phyloP scores from a whole-genome alignment of 192 early-diverging fungal genomes.

The Mortierella hygrophila region DNA sequence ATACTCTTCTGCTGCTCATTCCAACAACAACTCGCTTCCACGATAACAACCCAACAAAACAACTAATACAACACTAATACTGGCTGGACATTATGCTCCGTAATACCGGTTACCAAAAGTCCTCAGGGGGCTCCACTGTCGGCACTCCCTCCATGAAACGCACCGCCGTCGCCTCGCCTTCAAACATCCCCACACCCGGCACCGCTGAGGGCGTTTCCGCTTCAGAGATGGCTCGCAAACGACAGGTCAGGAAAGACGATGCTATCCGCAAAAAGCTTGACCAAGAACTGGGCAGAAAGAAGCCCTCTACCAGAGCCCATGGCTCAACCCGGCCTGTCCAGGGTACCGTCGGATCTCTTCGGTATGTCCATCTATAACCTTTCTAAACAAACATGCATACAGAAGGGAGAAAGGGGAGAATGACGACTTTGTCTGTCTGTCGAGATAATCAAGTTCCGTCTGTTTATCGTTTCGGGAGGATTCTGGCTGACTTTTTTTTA shows the following conservation, averaged over 20 bases:
- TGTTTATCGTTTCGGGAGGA: constrained; percentile 13
- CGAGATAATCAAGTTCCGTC: constrained; percentile 8
- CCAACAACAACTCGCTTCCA: background rate
- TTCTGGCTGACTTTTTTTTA: constrained; percentile 1
- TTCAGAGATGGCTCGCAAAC: constrained; percentile 51
- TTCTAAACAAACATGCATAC: background rate
- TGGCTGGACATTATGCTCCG: constrained; percentile 28
- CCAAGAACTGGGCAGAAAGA: constrained; percentile 68
- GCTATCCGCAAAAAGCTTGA: constrained; percentile 84
- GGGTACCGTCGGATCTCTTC: constrained; percentile 64
- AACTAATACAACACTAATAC: background rate
- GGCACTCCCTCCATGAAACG: constrained; percentile 41
- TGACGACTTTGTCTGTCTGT: constrained; percentile 4
- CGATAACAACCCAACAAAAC: constrained; percentile 14
- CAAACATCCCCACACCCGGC: constrained; percentile 6
- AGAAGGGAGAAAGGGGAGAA: background rate
- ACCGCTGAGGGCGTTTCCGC: constrained; percentile 33
- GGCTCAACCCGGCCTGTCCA: constrained; percentile 56
- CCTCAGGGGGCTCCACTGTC: constrained; percentile 34
- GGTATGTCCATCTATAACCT: constrained; percentile 25
- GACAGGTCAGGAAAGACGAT: constrained; percentile 65
- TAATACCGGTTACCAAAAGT: constrained; percentile 35
- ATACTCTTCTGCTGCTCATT: background rate
- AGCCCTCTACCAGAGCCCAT: constrained; percentile 43
- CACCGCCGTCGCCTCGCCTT: constrained; percentile 36